phyloP scores from a whole-genome alignment of 2,329 filamentous ascomycete genomes.

The Sporothrix dimorphospora region DNA sequence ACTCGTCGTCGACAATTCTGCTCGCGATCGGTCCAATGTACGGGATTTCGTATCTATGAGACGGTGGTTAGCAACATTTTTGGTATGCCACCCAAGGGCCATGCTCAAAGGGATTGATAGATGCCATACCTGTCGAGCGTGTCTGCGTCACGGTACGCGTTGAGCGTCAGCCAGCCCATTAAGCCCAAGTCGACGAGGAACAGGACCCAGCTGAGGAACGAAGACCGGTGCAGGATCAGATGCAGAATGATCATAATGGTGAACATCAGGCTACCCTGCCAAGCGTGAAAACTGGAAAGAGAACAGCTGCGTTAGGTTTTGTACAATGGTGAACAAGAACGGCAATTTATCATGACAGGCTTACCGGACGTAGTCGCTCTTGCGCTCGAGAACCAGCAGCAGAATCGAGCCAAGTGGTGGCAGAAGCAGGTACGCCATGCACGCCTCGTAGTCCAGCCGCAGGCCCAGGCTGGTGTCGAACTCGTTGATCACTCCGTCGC shows the following conservation, averaged over 20 bases:
- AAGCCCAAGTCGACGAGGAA: conserved; percentile 74
- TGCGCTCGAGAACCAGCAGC: conserved; percentile 83
- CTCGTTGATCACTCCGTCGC: conserved; percentile 67
- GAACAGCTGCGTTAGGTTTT: not conserved
- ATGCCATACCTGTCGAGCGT: conserved; percentile 60
- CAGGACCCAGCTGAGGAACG: conserved; percentile 80
- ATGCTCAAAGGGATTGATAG: not conserved
- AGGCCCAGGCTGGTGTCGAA: conserved; percentile 91
- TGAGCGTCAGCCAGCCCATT: conserved; percentile 75
- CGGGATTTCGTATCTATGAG: conserved; percentile 75
- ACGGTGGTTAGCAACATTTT: not conserved
- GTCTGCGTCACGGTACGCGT: conserved; percentile 82
- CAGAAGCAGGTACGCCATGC: conserved; percentile 81
- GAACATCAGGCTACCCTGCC: conserved; percentile 88
- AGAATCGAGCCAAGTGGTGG: conserved; percentile 86
- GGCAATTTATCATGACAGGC: conserved; percentile 35
- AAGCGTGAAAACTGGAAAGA: conserved; percentile 79
- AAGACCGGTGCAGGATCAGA: conserved; percentile 83
- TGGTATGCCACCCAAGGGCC: not conserved
- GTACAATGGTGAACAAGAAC: not conserved
- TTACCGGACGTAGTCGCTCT: conserved; percentile 95
- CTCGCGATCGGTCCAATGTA: conserved; percentile 85
- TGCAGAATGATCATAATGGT: conserved; percentile 75
- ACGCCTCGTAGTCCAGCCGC: conserved; percentile 86
- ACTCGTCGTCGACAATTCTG: conserved; percentile 86